Percentiles rank a stretch among this genome's conserved stretches.
Evolutionary conservation across 2,329 filamentous ascomycete genomes (phyloP).

Genomic region (Epichloe bromicola): DNA sequence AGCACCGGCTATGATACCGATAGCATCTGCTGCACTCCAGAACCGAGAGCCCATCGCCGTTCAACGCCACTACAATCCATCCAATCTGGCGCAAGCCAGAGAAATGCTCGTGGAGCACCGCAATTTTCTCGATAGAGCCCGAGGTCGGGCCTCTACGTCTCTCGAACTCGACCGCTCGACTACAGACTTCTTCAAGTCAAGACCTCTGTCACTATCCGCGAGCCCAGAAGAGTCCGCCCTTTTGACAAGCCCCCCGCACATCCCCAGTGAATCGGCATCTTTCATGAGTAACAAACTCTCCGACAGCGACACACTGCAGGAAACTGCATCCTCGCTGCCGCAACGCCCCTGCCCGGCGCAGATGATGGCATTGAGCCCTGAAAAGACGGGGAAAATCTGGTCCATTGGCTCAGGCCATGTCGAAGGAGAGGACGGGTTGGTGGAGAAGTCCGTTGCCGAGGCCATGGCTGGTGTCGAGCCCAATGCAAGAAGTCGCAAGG

Average conservation of each 20-base stretch:
- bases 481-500: slow-evolving; percentile 52
- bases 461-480: slow-evolving; percentile 48
- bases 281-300: slow-evolving; percentile 6
- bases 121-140: slow-evolving; percentile 18
- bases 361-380: slow-evolving; percentile 30
- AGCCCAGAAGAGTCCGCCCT: slow-evolving; percentile 16
- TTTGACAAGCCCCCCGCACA: slow-evolving; percentile 10
- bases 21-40: slow-evolving; percentile 15
- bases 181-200: slow-evolving; percentile 12
- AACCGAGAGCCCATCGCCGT: slow-evolving; percentile 17
- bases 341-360: slow-evolving; percentile 28
- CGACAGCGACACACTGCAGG: slow-evolving; percentile 7
- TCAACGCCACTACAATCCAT: slow-evolving; percentile 20
- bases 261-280: slow-evolving; percentile 6
- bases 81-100: slow-evolving; percentile 20
- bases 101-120: slow-evolving; percentile 24
- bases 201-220: slow-evolving; percentile 14
- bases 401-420: slow-evolving; percentile 44
- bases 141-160: slow-evolving; percentile 19
- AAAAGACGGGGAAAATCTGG: slow-evolving; percentile 53
- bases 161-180: slow-evolving; percentile 21
- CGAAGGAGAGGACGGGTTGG: slow-evolving; percentile 37
- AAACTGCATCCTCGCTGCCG: slow-evolving; percentile 12
- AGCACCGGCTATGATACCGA: slow-evolving; percentile 20
- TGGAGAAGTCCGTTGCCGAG: slow-evolving; percentile 52